These are phyloP conservation scores for Naematelia aurantialba DNA, from an alignment of 768 basidiomycete genomes.

Conservation along the genomic window DNA sequence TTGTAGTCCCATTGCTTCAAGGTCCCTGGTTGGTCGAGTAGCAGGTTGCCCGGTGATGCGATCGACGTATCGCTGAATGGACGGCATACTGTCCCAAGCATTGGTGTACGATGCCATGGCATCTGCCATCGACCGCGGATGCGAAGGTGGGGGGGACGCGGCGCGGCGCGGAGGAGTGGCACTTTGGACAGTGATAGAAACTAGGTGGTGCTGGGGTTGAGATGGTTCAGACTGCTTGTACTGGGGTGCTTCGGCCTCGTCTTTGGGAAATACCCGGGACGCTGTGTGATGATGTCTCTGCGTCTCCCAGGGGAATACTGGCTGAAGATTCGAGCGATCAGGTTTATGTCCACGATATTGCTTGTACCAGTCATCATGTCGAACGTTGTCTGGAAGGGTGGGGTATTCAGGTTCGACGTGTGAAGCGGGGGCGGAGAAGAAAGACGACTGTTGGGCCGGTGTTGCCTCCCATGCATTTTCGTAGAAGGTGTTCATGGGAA, in stretches of 20 bases:
- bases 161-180: constrained; percentile 16
- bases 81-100: constrained; percentile 79
- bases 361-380: constrained; percentile 66
- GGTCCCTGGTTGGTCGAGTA: constrained; percentile 9
- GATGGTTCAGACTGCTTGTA: constrained; percentile 13
- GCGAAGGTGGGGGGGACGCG: constrained; percentile 29
- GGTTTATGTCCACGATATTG: constrained; percentile 55
- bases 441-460: constrained; percentile 32
- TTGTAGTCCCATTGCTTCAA: constrained; percentile 9
- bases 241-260: constrained; percentile 51
- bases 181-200: constrained; percentile 9
- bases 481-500: constrained; percentile 70
- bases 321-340: constrained; percentile 67
- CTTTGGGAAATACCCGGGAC: constrained; percentile 42
- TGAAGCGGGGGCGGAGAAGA: constrained; percentile 11
- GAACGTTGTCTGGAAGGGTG: constrained; percentile 65
- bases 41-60: constrained; percentile 36
- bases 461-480: constrained; percentile 80
- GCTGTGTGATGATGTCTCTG: constrained; percentile 43
- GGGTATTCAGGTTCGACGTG: constrained; percentile 51
- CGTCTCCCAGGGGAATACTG: constrained; percentile 94
- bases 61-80: constrained; percentile 69
- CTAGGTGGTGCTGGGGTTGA: constrained; percentile 8
- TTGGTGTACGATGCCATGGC: constrained; percentile 60
- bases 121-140: constrained; percentile 55